phyloP scores from a whole-genome alignment of 768 basidiomycete genomes.

The Lenzites betulinus region DNA sequence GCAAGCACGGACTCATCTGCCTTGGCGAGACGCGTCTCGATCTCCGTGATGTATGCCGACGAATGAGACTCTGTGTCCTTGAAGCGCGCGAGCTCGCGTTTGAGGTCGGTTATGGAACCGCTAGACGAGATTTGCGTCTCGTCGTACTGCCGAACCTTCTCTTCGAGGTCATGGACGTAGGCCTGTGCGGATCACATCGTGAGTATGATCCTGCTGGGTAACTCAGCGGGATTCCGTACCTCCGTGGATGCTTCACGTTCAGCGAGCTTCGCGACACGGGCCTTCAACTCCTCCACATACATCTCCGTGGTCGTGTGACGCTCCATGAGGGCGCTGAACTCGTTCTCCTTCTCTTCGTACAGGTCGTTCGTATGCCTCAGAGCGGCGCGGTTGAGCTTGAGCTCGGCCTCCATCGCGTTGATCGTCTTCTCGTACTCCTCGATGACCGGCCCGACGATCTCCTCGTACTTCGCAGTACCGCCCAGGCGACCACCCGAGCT shows the following conservation, averaged over 20 bases:
- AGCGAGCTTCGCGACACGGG: conserved; percentile 75
- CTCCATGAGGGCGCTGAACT: conserved; percentile 63
- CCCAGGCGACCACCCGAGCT: conserved; percentile 60
- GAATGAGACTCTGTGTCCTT: conserved; percentile 77
- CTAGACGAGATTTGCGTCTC: conserved; percentile 76
- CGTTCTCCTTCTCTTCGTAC: conserved; percentile 89
- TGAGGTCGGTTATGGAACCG: conserved; percentile 80
- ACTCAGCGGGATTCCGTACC: conserved; percentile 46
- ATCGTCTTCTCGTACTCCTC: conserved; percentile 99
- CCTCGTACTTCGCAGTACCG: conserved; percentile 75
- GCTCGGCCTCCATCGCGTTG: conserved; percentile 89
- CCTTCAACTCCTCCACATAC: conserved; percentile 84
- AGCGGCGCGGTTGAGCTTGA: conserved; percentile 84
- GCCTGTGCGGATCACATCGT: conserved; percentile 51
- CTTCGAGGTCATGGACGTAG: conserved; percentile 92
- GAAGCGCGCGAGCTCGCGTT: conserved; percentile 76
- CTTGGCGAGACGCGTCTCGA: conserved; percentile 78
- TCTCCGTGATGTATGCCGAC: conserved; percentile 78
- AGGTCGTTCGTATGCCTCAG: conserved; percentile 90
- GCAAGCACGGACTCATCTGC: conserved; percentile 76
- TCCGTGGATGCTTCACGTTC: conserved; percentile 93
- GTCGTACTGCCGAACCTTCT: conserved; percentile 83
- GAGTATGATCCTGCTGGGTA: conserved; percentile 1
- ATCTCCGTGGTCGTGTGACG: conserved; percentile 78
- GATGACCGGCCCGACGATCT: conserved; percentile 96